Conservation (phyloP, 768 basidiomycete genomes). For the Lactarius akahatsu region DNA sequence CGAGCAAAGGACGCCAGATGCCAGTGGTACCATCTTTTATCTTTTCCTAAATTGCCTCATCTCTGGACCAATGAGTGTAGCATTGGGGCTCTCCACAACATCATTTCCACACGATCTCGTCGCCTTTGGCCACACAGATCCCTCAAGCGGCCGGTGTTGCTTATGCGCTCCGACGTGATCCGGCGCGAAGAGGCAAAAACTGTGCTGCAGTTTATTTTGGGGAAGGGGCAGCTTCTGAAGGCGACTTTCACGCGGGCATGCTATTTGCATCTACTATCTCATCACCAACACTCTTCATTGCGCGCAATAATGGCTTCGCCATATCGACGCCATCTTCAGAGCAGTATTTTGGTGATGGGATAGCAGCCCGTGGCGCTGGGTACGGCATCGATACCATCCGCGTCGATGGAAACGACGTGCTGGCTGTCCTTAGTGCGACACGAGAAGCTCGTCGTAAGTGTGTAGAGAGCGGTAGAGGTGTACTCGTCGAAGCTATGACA, state of each 20-base stretch:
- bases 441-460: slow-evolving; percentile 69
- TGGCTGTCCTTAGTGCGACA: slow-evolving; percentile 77
- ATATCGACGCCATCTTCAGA: slow-evolving; percentile 90
- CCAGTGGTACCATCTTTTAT: slow-evolving; percentile 62
- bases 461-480: slow-evolving; percentile 76
- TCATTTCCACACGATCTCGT: slow-evolving; percentile 94
- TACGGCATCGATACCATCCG: slow-evolving; percentile 91
- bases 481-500: slow-evolving; percentile 87
- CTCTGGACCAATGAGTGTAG: slow-evolving; percentile 36
- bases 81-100: slow-evolving; percentile 83
- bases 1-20: slow-evolving; percentile 90
- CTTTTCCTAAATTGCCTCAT: neutral
- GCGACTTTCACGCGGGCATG: slow-evolving; percentile 93
- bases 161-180: slow-evolving; percentile 82
- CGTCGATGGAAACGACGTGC: slow-evolving; percentile 91
- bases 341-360: slow-evolving; percentile 91
- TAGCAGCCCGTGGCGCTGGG: slow-evolving; percentile 86
- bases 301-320: slow-evolving; percentile 87
- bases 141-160: slow-evolving; percentile 93
- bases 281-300: slow-evolving; percentile 71
- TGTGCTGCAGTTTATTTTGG: slow-evolving; percentile 91
- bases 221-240: slow-evolving; percentile 92
- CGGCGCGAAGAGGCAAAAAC: slow-evolving; percentile 60
- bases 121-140: slow-evolving; percentile 90
- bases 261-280: slow-evolving; percentile 76